Conservation (phyloP, 2,329 filamentous ascomycete species). For the Aaosphaeria arxii region DNA sequence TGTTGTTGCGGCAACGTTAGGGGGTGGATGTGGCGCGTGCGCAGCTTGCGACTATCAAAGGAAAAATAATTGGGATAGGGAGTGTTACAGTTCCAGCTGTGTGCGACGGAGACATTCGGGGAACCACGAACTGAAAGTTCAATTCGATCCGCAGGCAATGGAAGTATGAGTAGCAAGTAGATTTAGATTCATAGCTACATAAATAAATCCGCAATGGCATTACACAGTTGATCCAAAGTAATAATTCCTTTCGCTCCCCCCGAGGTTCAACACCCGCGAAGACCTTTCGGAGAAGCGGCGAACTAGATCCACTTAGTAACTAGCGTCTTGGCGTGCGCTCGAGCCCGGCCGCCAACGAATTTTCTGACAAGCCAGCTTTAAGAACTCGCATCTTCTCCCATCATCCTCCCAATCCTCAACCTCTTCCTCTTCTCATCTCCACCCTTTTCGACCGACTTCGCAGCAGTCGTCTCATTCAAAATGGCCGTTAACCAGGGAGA, state of each 20-base stretch:
- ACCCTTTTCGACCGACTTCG: conserved; percentile 38
- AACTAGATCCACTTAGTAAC: neutral
- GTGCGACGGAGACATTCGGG: too few species aligned
- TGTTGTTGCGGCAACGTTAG: conserved; percentile 11
- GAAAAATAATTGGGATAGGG: too few species aligned
- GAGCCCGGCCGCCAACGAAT: neutral
- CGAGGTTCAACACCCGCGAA: neutral
- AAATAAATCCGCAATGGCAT: too few species aligned
- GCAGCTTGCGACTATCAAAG: too few species aligned
- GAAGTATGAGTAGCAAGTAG: too few species aligned
- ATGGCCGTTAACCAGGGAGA: conserved; percentile 50
- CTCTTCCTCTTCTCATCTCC: conserved; percentile 14
- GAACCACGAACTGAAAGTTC: too few species aligned
- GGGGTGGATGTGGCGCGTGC: neutral
- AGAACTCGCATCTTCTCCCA: conserved; percentile 1
- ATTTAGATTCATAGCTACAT: too few species aligned
- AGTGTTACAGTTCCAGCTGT: too few species aligned
- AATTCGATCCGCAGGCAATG: too few species aligned
- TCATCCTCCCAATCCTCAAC: conserved; percentile 2
- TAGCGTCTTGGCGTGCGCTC: conserved; percentile 6
- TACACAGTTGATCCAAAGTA: too few species aligned
- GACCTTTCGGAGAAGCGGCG: conserved; percentile 7
- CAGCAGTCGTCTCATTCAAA: conserved; percentile 37
- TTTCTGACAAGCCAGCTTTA: neutral
- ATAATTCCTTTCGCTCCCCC: too few species aligned